Evolutionary conservation across 1,284 basidiomycete genomes (phyloP).

Genomic region (Leucoagaricus sp.): DNA sequence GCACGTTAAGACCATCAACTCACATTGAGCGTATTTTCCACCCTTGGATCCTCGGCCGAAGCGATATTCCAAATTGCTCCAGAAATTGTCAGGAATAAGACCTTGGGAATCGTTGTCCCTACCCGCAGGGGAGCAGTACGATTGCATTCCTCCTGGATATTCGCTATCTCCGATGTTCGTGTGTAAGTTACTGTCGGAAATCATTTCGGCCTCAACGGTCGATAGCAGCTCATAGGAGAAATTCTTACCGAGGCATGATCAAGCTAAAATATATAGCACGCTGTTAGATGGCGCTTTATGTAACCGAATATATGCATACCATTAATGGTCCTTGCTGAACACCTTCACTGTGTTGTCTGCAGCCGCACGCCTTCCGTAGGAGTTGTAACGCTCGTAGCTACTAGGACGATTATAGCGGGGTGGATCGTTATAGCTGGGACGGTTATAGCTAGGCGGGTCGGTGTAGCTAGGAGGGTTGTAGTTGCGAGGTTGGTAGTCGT

Average conservation of each 20-base stretch:
- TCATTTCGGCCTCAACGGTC: not conserved
- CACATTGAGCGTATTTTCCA: constrained; percentile 38
- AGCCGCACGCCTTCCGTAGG: not conserved
- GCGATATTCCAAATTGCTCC: constrained; percentile 44
- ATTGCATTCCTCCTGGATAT: constrained; percentile 48
- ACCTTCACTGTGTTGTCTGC: not conserved
- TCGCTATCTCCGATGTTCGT: constrained; percentile 57
- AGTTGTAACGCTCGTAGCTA: no score
- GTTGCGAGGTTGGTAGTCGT: not conserved
- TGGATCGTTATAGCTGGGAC: no score
- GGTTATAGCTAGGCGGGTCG: no score
- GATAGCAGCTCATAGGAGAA: not conserved
- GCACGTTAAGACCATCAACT: constrained; percentile 14
- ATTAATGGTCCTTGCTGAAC: not conserved
- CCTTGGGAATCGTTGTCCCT: constrained; percentile 42
- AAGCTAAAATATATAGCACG: not conserved
- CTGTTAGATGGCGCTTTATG: not conserved
- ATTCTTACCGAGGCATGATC: constrained; percentile 2
- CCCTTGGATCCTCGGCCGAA: constrained; percentile 37
- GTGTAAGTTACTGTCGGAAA: constrained; percentile 33
- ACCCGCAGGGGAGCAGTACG: constrained; percentile 43
- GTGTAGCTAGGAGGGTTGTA: not conserved
- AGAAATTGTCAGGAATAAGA: constrained; percentile 42
- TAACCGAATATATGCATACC: constrained; percentile 1
- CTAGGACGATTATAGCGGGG: no score